phyloP scores from a whole-genome alignment of 2,329 filamentous ascomycete species.

The Orbilia brochopaga region DNA sequence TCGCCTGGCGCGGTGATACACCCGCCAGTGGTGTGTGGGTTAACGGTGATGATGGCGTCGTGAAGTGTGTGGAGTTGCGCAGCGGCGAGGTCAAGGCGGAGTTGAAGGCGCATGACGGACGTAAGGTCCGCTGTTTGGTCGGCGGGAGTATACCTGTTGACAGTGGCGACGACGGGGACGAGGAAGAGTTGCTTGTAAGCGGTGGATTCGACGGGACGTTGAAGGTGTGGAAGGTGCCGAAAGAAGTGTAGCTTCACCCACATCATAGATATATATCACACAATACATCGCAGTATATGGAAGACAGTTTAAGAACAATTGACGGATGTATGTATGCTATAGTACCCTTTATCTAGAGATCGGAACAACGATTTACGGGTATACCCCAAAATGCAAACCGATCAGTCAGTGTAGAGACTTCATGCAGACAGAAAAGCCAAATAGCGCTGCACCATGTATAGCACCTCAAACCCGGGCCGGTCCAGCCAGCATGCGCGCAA shows the following conservation, averaged over 20 bases:
- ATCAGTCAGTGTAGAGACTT: too few species aligned
- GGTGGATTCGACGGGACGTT: slow-evolving; percentile 70
- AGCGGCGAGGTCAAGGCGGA: slow-evolving; percentile 65
- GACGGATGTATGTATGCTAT: too few species aligned
- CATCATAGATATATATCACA: background rate
- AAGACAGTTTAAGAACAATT: background rate
- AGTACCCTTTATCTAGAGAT: too few species aligned
- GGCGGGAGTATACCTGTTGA: slow-evolving; percentile 66
- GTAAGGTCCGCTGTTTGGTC: slow-evolving; percentile 58
- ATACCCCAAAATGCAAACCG: too few species aligned
- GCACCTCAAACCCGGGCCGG: too few species aligned
- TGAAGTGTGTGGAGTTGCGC: slow-evolving; percentile 66
- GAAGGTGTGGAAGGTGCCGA: slow-evolving; percentile 63
- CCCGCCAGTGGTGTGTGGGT: slow-evolving; percentile 67
- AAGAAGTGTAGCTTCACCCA: background rate
- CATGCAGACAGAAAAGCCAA: too few species aligned
- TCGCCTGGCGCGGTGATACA: slow-evolving; percentile 67
- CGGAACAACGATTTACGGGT: too few species aligned
- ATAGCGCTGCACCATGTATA: too few species aligned
- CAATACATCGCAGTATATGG: background rate
- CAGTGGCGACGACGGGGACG: slow-evolving; percentile 52
- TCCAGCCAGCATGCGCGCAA: too few species aligned
- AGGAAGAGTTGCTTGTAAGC: slow-evolving; percentile 65
- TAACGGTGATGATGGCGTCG: slow-evolving; percentile 69
- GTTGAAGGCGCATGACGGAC: slow-evolving; percentile 64